Percentiles rank a stretch among this genome's conserved stretches.
Conservation (phyloP, 352 stramenopile genomes). For the Globisporangium abappressorium region DNA sequence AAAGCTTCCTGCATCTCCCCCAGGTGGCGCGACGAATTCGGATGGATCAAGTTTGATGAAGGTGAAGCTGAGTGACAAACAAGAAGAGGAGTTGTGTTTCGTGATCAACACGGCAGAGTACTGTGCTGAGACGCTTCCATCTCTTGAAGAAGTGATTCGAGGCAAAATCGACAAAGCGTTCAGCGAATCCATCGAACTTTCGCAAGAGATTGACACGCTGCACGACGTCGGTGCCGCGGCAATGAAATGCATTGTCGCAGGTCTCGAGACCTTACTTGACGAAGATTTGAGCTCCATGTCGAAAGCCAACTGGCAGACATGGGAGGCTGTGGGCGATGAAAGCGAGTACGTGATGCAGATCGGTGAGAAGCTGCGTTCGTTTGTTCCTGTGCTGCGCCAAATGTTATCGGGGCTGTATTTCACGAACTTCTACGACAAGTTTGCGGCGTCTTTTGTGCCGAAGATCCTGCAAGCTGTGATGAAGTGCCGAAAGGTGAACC, state of each 20-base stretch:
- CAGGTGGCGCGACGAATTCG: slow-evolving; percentile 7
- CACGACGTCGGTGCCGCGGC: slow-evolving; percentile 93
- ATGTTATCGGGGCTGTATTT: slow-evolving; percentile 94
- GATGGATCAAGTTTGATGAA: slow-evolving; percentile 20
- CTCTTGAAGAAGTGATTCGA: slow-evolving; percentile 95
- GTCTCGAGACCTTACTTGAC: slow-evolving; percentile 91
- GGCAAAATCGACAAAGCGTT: slow-evolving; percentile 95
- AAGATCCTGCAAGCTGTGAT: slow-evolving; percentile 88
- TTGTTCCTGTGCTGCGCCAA: slow-evolving; percentile 89
- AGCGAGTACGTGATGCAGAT: slow-evolving; percentile 94
- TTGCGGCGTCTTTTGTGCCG: slow-evolving; percentile 90
- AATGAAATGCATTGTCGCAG: slow-evolving; percentile 94
- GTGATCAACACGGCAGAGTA: slow-evolving; percentile 99
- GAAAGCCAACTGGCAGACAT: slow-evolving; percentile 92
- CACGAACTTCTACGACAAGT: slow-evolving; percentile 98
- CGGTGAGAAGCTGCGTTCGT: slow-evolving; percentile 89
- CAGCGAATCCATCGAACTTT: slow-evolving; percentile 91
- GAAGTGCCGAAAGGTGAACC: slow-evolving; percentile 92
- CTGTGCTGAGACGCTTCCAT: slow-evolving; percentile 95
- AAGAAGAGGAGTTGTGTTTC: slow-evolving; percentile 95
- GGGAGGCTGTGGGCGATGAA: slow-evolving; percentile 95
- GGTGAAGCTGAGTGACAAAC: slow-evolving; percentile 80
- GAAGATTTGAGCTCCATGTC: slow-evolving; percentile 88
- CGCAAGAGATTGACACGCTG: slow-evolving; percentile 93
- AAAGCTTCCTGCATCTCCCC: slow-evolving; percentile 51